Evolutionary conservation across 2,329 filamentous ascomycete species (phyloP).

Genomic region (Ophidiomyces ophidiicola): DNA sequence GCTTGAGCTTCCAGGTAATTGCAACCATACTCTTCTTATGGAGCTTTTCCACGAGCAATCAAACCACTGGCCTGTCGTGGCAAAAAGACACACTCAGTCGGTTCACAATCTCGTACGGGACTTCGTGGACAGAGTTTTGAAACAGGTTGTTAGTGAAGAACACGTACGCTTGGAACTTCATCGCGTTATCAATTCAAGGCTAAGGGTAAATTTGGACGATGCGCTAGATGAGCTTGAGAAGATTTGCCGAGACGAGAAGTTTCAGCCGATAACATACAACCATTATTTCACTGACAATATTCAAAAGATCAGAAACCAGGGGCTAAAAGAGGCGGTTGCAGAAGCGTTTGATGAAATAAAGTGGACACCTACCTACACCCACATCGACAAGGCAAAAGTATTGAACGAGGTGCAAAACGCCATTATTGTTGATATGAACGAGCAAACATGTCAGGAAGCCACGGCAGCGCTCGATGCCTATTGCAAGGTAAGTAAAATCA

Average conservation of each 20-base stretch:
- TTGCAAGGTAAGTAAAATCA: constrained; percentile 19
- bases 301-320: constrained; percentile 18
- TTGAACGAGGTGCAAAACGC: constrained; percentile 12
- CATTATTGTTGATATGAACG: constrained; percentile 17
- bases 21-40: constrained; percentile 20
- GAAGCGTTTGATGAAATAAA: neutral
- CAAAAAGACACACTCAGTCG: constrained; percentile 14
- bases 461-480: constrained; percentile 18
- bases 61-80: constrained; percentile 18
- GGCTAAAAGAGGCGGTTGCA: neutral
- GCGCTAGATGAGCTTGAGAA: constrained; percentile 13
- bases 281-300: constrained; percentile 25
- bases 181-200: constrained; percentile 4
- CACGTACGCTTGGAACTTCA: constrained; percentile 5
- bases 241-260: constrained; percentile 16
- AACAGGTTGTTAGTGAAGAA: constrained; percentile 9
- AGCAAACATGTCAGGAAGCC: constrained; percentile 19
- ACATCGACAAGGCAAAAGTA: neutral
- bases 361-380: too few relatives aligned
- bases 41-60: constrained; percentile 23
- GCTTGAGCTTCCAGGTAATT: constrained; percentile 22
- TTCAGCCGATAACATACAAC: constrained; percentile 25
- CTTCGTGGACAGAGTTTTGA: constrained; percentile 12
- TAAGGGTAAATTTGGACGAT: constrained; percentile 8
- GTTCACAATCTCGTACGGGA: constrained; percentile 10